Base-by-base conservation (phyloP, 352 stramenopile genomes). In the Globisporangium perplexum region DNA sequence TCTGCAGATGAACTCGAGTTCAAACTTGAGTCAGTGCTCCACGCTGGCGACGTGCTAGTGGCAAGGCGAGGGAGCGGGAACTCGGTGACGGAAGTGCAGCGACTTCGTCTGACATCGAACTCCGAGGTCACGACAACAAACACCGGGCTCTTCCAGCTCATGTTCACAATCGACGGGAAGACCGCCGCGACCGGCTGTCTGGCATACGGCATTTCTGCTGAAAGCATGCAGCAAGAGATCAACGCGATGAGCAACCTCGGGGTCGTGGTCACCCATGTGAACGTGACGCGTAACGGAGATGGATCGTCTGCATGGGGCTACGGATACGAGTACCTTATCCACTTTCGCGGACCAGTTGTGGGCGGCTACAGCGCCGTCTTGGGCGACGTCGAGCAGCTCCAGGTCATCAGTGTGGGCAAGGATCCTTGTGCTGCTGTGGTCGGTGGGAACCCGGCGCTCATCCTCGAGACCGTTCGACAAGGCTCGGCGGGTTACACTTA, bases 251-350 rank as follows among this genome's bases (percentile, higher is more conserved):
- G 44, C 44, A 84, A 74, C 41, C 60, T 93, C 1, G 60, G 42
- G 4, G 33, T 42, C 0, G 53, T 45, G 8, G 65, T 76, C 6
- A 12, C 72, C n/a, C 77, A 93, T 43, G 66, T 93, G 17, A 73
- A 76, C 30, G 81, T 92, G 0, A 88, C 79, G 7, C 74, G 81
- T 0, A 57, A 77, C 2, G 83, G 83, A 0, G 81, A 92, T 38
- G 83, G 81, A 0, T 63, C 72, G 12, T 72, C 83, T 0, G 53
- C 53, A 5, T 92, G 76, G 77, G 83, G 83, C 10, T 93, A 85
- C 54, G 83, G 83, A 0, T 93, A 84, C 51, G 75, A 92, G 55
- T 93, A 90, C 53, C 58, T 77, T 8, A 74, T 93, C 48, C 52
- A 72, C 26, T 93, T 90, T 43, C 56, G 51, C 36, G 83, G 83